Evolutionary conservation across 768 basidiomycete genomes (phyloP), one percentile per base, ranked within the genome.

Genomic region (Trametopsis cervina): DNA sequence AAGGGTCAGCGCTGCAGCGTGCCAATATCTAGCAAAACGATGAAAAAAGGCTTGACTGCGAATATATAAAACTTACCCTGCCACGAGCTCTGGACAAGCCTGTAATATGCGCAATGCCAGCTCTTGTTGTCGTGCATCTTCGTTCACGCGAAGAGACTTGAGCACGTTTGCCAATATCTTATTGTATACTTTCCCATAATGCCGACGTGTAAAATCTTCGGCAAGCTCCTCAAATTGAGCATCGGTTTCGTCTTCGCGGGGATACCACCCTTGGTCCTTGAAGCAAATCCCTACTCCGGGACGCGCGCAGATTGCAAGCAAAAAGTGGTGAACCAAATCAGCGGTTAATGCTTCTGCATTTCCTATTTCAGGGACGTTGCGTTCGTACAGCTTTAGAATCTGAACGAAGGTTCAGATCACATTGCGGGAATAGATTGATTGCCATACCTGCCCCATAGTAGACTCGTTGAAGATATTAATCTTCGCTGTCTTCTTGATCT

Each of bases 221-320:
- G 65, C 69, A 7, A 70, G 64, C 2, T 54, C 44, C 0, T 53
- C 44, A 25, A 49, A 48, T n/a, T 65, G 64, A 1, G 66, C 65
- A 9, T 73, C 73, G 15, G 64, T 66, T 15, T 74, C 75, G 2
- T 63, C 61, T 52, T 85, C 83, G 2, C 89, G 80, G 3, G 81
- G 81, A 56, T 96, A 97, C 93, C 93, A 97, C 2, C 93, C 93
- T 6, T 78, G 74, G 57, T 94, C 90, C 44, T 71, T 79, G 67
- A 95, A 96, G 59, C 93, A 97, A 12, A 96, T 72, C 0, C 93
- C 93, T 11, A 72, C 66, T 0, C 93, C 92, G 0, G 89, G 87
- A 21, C 78, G 79, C 0, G 88, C 85, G 56, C 85, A 88, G 24
- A 91, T 79, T 1, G 85, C 85, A 22, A 94, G 76, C 10, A 96